Conservation (phyloP, 2,329 filamentous ascomycete genomes). For the Pyrenochaeta sp. region DNA sequence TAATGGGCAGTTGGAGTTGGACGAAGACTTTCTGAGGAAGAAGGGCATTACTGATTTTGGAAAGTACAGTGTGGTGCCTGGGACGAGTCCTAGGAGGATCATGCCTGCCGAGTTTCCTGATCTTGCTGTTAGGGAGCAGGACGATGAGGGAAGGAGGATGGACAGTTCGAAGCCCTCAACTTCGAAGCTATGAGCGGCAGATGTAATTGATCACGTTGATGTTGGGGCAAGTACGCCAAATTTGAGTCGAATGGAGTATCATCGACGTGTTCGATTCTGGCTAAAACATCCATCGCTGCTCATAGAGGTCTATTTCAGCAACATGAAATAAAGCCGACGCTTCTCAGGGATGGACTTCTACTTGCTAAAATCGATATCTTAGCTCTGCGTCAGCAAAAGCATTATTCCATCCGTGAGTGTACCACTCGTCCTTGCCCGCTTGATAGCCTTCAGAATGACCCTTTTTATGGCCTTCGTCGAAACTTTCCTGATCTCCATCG, state of each 20-base stretch:
- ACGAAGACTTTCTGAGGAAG: slow-evolving; percentile 80
- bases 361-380: too few relatives aligned
- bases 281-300: too few relatives aligned
- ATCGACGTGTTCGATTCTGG: background rate
- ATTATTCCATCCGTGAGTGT: too few relatives aligned
- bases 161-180: slow-evolving; percentile 70
- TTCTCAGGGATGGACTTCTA: too few relatives aligned
- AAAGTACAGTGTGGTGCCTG: slow-evolving; percentile 74
- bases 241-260: too few relatives aligned
- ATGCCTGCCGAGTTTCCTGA: slow-evolving; percentile 77
- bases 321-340: too few relatives aligned
- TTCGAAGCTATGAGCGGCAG: slow-evolving; percentile 19
- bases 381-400: too few relatives aligned
- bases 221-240: background rate
- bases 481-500: too few relatives aligned
- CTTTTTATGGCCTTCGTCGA: too few relatives aligned
- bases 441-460: too few relatives aligned
- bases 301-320: too few relatives aligned
- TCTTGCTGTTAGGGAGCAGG: slow-evolving; percentile 77
- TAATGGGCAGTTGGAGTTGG: slow-evolving; percentile 76
- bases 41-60: slow-evolving; percentile 75
- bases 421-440: too few relatives aligned
- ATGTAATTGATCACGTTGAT: background rate
- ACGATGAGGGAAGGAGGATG: slow-evolving; percentile 77
- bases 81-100: slow-evolving; percentile 72